Base-by-base conservation (phyloP, 1,284 basidiomycete genomes). In the Termitomyces sp. region DNA sequence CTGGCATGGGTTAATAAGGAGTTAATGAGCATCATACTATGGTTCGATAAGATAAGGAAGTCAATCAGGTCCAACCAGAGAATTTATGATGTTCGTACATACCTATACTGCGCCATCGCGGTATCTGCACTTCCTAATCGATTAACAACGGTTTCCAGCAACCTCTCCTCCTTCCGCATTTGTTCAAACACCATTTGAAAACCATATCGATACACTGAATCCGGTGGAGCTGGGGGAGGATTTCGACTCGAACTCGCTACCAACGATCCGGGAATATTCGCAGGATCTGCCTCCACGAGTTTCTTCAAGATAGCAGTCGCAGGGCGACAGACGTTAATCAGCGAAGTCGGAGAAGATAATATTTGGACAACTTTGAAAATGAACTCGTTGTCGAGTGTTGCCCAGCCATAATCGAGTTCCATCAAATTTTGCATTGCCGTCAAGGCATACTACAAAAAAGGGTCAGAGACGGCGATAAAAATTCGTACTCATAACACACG, bases 271-370 rank as follows among this genome's bases (percentile, higher is more conserved):
- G 84, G 79, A 16, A 81, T 79, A 58, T 74, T 83, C 58, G 74
- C 69, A 7, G 87, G 86, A 61, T 90, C 87, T 8, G 88, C 89
- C 64, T 91, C 88, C 21, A 94, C 90, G 16, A 95, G 79, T 60
- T 87, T 87, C 72, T 92, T 91, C 55, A 96, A 77, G 54, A 96
- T 94, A 41, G 90, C 86, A n/a, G 93, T 97, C 1, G 95, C 93
- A 10, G 95, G 95, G n/a, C 95, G 85, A 61, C 92, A 91, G 58
- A 98, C 89, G 60, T 99, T 99, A 74, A 95, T 85, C n/a, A 86
- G 80, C 39, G 88, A 84, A 47, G 80, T 76, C 14, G 86, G 73
- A 0, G 88, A 83, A 3, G 89, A 84, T 37, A 97, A 78, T 56
- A 95, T 88, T 59, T 85, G 79, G 21, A 96, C 91, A 39, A 97